These are phyloP conservation scores for Ceratobasidium papillatum DNA, from an alignment of 1,284 basidiomycete species.

Conservation along the genomic window DNA sequence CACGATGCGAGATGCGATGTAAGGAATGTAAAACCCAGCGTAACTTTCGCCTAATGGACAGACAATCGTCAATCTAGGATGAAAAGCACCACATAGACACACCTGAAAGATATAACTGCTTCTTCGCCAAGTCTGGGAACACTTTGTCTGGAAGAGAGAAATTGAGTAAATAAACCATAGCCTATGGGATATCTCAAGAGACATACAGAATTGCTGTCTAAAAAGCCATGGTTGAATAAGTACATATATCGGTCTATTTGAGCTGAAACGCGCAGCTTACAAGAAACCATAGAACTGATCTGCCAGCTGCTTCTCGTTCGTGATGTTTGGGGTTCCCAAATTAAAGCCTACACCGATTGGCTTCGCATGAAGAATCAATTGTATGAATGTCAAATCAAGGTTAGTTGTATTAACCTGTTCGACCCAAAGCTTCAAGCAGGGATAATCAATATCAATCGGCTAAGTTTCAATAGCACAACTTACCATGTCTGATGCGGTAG, in stretches of 20 bases:
- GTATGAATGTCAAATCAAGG: background rate
- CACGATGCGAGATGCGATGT: constrained; percentile 51
- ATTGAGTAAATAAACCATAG: background rate
- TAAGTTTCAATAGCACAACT: background rate
- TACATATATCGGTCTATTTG: no score
- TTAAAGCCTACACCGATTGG: constrained; percentile 54
- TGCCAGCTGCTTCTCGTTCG: constrained; percentile 50
- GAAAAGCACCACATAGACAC: constrained; percentile 48
- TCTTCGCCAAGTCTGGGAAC: constrained; percentile 42
- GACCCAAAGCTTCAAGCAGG: constrained; percentile 33
- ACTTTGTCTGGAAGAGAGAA: constrained; percentile 6
- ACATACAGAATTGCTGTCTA: constrained; percentile 5
- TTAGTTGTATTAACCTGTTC: constrained; percentile 13
- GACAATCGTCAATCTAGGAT: background rate
- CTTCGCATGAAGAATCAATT: constrained; percentile 43
- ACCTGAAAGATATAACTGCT: constrained; percentile 48
- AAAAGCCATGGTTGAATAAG: background rate
- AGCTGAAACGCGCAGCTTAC: constrained; percentile 5
- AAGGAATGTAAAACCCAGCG: constrained; percentile 51
- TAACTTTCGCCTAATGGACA: background rate
- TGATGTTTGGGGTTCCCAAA: constrained; percentile 50
- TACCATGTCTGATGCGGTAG: constrained; percentile 50
- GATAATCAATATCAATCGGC: no score
- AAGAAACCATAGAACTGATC: constrained; percentile 49
- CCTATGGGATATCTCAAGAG: no score